Evolutionary conservation across 192 early-diverging fungal species (phyloP), one percentile per base, ranked within the genome.

Genomic region (Backusella tuberculispora): DNA sequence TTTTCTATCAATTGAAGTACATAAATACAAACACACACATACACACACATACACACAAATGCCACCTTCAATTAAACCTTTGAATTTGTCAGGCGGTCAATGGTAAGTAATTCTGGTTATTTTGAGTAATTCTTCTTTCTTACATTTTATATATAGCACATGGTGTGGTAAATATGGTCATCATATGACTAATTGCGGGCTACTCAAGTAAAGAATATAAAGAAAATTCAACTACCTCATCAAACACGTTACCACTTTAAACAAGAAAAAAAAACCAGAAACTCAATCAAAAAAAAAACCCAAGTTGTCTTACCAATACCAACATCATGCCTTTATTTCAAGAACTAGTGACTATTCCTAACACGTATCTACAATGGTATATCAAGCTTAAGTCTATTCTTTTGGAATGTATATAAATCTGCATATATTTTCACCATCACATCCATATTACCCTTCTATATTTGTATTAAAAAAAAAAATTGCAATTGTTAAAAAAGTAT

Each of bases 81-180:
- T 78, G 12, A 78, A 78, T 40, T 45, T 78, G 40, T 38, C 73
- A 63, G 76, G 76, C 13, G 76, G 76, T 14, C 76, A 78, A 73
- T 78, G 76, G 76, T 78, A 63, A 48, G 26, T 74, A 4, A 10
- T 26, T 60, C 26, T 60, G 21, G 21, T 19, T 24, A 26, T 60
- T 60, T 4, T 38, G 17, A 66, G n/a, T 24, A 37, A 47, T 42
- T 1, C 42, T 6, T n/a, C 37, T 9, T 26, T 42, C 14, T 26
- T 45, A 19, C 12, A 13, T 44, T 47, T 68, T 56, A 47, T 69
- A n/a, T 43, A 17, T 75, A 78, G 76, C 69, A 24, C 71, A 19
- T 78, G 76, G 76, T 78, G 76, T 46, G 76, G 76, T 42, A 78
- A 78, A 69, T 78, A 78, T 46, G 76, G 76, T 21, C 76, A 78